Percentiles rank a stretch among this genome's conserved stretches.
Conservation (phyloP, 2,329 filamentous ascomycete species). For the Neonectria hederae region DNA sequence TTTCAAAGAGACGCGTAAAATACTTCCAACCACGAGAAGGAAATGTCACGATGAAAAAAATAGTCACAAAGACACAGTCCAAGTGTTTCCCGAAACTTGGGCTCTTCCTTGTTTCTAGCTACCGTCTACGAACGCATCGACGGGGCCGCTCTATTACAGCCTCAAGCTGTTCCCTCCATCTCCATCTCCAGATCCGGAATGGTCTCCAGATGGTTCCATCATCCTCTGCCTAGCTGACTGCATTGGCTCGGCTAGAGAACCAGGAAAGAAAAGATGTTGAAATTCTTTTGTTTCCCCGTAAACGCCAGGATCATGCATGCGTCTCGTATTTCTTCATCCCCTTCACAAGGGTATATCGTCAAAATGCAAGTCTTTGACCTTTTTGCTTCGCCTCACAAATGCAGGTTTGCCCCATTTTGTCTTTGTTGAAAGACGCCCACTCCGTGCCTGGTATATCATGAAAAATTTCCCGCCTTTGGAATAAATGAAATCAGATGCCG, state of each 20-base stretch:
- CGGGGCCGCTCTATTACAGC: slow-evolving; percentile 31
- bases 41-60: neutral
- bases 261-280: slow-evolving; percentile 59
- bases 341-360: slow-evolving; percentile 53
- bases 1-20: neutral
- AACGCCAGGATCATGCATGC: slow-evolving; percentile 50
- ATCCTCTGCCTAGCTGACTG: slow-evolving; percentile 45
- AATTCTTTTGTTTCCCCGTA: slow-evolving; percentile 57
- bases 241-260: slow-evolving; percentile 54
- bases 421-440: slow-evolving; percentile 61
- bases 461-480: slow-evolving; percentile 42
- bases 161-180: slow-evolving; percentile 22
- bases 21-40: neutral
- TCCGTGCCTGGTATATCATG: slow-evolving; percentile 50
- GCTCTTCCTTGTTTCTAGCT: slow-evolving; percentile 43
- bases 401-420: slow-evolving; percentile 50
- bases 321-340: slow-evolving; percentile 45
- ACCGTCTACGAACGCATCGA: slow-evolving; percentile 36
- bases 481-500: slow-evolving; percentile 46
- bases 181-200: slow-evolving; percentile 24
- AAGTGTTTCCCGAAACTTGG: slow-evolving; percentile 24
- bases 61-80: neutral
- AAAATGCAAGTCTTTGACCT: slow-evolving; percentile 51
- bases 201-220: slow-evolving; percentile 33
- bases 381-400: slow-evolving; percentile 50